Conservation (phyloP, 2,329 filamentous ascomycete species). For the Triangularia setosa region DNA sequence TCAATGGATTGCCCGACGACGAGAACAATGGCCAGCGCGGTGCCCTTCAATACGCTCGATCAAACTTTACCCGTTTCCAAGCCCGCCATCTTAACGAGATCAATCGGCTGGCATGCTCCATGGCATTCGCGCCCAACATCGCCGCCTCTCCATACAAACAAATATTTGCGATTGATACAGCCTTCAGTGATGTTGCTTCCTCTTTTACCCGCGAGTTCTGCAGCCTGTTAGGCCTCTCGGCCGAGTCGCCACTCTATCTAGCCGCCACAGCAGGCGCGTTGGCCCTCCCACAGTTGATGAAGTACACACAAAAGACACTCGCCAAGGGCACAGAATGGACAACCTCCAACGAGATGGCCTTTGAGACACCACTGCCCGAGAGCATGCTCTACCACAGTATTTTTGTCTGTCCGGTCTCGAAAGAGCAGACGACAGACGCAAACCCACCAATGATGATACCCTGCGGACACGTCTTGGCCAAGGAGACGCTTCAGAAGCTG, state of each 20-base stretch:
- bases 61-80: slow-evolving; percentile 71
- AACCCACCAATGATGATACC: slow-evolving; percentile 98
- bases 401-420: slow-evolving; percentile 95
- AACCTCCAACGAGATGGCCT: slow-evolving; percentile 82
- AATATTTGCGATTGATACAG: slow-evolving; percentile 61
- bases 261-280: slow-evolving; percentile 90
- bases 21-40: slow-evolving; percentile 52
- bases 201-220: slow-evolving; percentile 95
- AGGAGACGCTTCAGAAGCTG: slow-evolving; percentile 75
- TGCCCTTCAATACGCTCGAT: slow-evolving; percentile 72
- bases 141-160: slow-evolving; percentile 70
- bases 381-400: slow-evolving; percentile 84
- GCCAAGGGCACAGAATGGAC: slow-evolving; percentile 94
- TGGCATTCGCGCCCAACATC: slow-evolving; percentile 76
- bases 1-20: slow-evolving; percentile 54
- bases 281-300: slow-evolving; percentile 81
- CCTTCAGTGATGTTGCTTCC: slow-evolving; percentile 76
- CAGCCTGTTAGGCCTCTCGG: slow-evolving; percentile 80
- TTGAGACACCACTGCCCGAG: slow-evolving; percentile 59
- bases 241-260: slow-evolving; percentile 88
- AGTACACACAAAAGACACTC: slow-evolving; percentile 82
- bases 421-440: slow-evolving; percentile 87
- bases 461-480: slow-evolving; percentile 89
- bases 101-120: slow-evolving; percentile 73
- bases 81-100: slow-evolving; percentile 74